A percentile compares a stretch with the other conserved stretches of the same genome.
Evolutionary conservation across 208 protist species (phyloP).

Genomic region (Trichomonas gallinae): DNA sequence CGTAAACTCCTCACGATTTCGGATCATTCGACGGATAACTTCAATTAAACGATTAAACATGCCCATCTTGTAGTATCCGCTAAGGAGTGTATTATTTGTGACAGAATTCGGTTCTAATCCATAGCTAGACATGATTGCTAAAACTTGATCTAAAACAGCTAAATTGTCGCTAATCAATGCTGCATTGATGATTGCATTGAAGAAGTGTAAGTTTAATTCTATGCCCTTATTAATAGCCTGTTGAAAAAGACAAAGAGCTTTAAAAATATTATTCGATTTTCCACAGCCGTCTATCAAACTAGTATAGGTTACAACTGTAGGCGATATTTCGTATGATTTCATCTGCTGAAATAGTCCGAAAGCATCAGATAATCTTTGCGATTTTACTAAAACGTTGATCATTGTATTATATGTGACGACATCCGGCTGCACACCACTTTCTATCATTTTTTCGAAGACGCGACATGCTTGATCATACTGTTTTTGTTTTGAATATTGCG

Average conservation of each 20-base stretch:
- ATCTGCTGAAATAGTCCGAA: background rate
- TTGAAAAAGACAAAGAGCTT: background rate
- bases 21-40: too few relatives aligned
- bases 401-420: slow-evolving; percentile 13
- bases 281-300: background rate
- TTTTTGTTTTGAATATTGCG: background rate
- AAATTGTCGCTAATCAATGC: background rate
- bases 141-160: background rate
- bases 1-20: too few relatives aligned
- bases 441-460: background rate
- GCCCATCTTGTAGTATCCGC: background rate
- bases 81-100: background rate
- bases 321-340: background rate
- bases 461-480: background rate
- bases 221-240: background rate
- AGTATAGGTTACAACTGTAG: background rate
- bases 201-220: background rate
- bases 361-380: background rate
- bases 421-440: background rate
- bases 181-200: background rate
- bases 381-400: background rate
- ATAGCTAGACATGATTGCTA: background rate
- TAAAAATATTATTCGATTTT: background rate
- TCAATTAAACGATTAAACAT: too few relatives aligned
- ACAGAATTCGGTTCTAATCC: background rate